Evolutionary conservation across 305 asterid species (phyloP).

Genomic region (Fraxinus albicans): DNA sequence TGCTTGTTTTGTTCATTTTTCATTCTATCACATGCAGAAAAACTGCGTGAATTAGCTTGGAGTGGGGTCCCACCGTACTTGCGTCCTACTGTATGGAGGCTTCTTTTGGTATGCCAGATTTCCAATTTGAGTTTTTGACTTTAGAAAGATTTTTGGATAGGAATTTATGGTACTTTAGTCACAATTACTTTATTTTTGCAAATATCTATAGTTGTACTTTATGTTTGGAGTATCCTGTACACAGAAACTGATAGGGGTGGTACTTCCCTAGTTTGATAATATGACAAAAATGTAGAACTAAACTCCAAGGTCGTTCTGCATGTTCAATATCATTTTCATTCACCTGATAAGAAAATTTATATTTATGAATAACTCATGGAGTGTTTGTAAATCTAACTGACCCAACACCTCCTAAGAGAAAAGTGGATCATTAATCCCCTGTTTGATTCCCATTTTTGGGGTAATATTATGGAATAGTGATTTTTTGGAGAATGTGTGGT

Average conservation of each 20-base stretch:
- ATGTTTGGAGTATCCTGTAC: neutral
- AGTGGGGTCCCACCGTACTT: constrained; percentile 91
- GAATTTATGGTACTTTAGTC: neutral
- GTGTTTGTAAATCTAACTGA: neutral
- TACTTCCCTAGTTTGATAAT: constrained; percentile 6
- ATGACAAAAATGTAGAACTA: neutral
- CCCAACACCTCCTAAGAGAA: neutral
- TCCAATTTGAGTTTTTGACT: constrained; percentile 5
- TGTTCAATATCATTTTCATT: neutral
- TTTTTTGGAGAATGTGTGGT: too few species aligned
- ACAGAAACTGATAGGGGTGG: neutral
- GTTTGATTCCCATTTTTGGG: too few species aligned
- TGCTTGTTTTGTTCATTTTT: neutral
- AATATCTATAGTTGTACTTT: neutral
- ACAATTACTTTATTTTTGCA: neutral
- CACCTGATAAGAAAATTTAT: neutral
- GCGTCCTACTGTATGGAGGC: constrained; percentile 94
- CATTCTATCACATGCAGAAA: constrained; percentile 50
- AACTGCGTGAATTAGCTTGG: constrained; percentile 92
- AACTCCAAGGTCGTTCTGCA: neutral
- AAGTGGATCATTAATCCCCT: neutral
- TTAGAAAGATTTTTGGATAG: neutral
- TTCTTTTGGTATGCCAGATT: constrained; percentile 73
- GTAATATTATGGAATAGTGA: too few species aligned
- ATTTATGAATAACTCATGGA: neutral